Base-by-base conservation (phyloP, 352 stramenopile species). In the Blastocystis sp. region DNA sequence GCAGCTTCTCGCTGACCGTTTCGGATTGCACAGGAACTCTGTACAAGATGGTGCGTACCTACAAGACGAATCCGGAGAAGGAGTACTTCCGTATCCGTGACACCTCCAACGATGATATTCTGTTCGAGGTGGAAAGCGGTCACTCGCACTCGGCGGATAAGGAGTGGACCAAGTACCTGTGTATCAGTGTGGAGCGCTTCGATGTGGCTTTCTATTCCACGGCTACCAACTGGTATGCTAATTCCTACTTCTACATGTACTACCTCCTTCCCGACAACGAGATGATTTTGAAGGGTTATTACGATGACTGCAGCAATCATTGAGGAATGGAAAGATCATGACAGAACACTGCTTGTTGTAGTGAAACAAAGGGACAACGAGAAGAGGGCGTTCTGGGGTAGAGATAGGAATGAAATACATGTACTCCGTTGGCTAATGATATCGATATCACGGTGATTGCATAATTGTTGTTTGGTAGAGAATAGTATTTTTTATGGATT, bases 241-340 rank as follows among this genome's bases (percentile, higher is more conserved):
- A 29, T 29, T 81, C 69, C 27, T 81, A 64, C 24, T 34, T 63
- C 8, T 81, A 81, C 48, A 34, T 65, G 21, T 49, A 81, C 27
- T 27, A 21, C 34, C 4, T 81, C 21, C 24, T 48, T 27, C 36
- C 24, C 53, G 18, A 34, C 34, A 29, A 27, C 8, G 61, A 72
- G 61, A 27, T 48, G 29, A 7, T 72, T 4, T 18, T 72, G 29
- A 36, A 44, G 24, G 27, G 29, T 36, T 32, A 32, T 27, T 72
- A 48, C 42, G 61, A 72, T 44, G 2, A 59, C 51, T 59, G 32
- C 11, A 3, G 7, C 49, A 24, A 59, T 4, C 49, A 32, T 16
- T 16, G 18, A 16, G 9, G 9, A 53, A 21, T 24, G n/a, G n/a
- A n/a, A n/a, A n/a, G n/a, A n/a, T n/a, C n/a, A n/a, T n/a, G n/a